Conservation (phyloP, 1,139 yeast species). For the Kurtzmaniella quercitrusa region DNA sequence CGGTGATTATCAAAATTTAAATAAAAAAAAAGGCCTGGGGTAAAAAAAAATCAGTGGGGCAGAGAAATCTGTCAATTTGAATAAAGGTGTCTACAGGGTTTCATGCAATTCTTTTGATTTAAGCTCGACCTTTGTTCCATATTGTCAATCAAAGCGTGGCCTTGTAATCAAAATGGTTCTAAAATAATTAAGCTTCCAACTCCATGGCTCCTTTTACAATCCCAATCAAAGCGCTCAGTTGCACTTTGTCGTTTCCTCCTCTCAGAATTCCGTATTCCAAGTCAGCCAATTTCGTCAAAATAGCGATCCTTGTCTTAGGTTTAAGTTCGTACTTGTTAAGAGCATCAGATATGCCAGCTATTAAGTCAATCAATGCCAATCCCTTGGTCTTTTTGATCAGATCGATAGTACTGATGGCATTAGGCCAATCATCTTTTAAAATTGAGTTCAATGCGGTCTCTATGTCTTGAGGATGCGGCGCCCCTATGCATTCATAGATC, state of each 20-base stretch:
- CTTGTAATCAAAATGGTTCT: neutral
- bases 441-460: constrained; percentile 72
- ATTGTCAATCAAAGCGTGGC: too few relatives aligned
- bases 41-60: too few relatives aligned
- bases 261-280: constrained; percentile 85
- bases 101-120: neutral
- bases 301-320: constrained; percentile 54
- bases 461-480: constrained; percentile 87
- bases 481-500: constrained; percentile 93
- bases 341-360: constrained; percentile 70
- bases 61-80: too few relatives aligned
- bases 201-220: constrained; percentile 66
- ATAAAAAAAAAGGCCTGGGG: too few relatives aligned
- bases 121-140: neutral
- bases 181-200: constrained; percentile 14
- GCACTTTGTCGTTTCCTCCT: constrained; percentile 91
- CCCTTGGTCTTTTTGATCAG: constrained; percentile 71
- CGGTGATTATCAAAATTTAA: too few relatives aligned
- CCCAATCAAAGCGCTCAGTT: constrained; percentile 87
- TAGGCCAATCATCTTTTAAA: constrained; percentile 84
- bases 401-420: constrained; percentile 63
- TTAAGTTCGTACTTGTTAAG: constrained; percentile 65
- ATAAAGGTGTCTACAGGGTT: too few relatives aligned
- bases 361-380: constrained; percentile 80
- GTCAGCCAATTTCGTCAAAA: constrained; percentile 72